Base-by-base conservation (phyloP, 371 early-diverging fungal genomes). In the Smittium culicis region DNA sequence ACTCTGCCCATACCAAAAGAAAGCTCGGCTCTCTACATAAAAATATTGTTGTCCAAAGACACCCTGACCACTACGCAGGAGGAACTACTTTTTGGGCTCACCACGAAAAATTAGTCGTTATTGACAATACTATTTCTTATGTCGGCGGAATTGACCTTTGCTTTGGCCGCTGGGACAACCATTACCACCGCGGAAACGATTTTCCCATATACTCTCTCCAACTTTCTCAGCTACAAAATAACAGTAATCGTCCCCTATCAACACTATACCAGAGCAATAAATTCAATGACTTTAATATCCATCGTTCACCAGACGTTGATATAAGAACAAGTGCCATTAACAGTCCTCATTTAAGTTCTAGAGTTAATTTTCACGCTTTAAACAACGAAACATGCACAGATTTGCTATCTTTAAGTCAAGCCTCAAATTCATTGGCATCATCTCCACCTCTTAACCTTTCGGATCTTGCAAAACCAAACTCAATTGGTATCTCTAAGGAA, bases 71-170 rank as follows among this genome's bases (percentile, higher is more conserved):
- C 69, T 77, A 79, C n/a, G 76, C 79, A 2, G 80, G 85, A 33
- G 86, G 86, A 34, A 85, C 83, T 1, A 79, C 87, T 68, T 88
- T 90, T 74, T 93, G 94, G 94, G 88, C 90, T 58, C 90, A 89
- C 68, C 91, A 91, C 73, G 91, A 93, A 80, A 96, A 96, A 83
- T 84, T 92, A 30, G 86, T 88, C 1, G 81, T 93, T 1, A 80
- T 96, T 0, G 96, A 96, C 75, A 81, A 86, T 67, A 79, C 83
- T 33, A 71, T 91, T 60, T 93, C 90, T 14, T 96, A 91, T 69
- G 81, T 92, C 54, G 96, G 96, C 64, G 96, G 96, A 0, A 79
- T 96, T 33, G 96, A 96, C 71, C 73, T 93, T 66, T 94, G 94
- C 77, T 88, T 88, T 76, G 96, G 94, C 8, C 86, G 96, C 31